Conservation (phyloP, 2,329 filamentous ascomycete genomes). For the Aspergillus sp. region DNA sequence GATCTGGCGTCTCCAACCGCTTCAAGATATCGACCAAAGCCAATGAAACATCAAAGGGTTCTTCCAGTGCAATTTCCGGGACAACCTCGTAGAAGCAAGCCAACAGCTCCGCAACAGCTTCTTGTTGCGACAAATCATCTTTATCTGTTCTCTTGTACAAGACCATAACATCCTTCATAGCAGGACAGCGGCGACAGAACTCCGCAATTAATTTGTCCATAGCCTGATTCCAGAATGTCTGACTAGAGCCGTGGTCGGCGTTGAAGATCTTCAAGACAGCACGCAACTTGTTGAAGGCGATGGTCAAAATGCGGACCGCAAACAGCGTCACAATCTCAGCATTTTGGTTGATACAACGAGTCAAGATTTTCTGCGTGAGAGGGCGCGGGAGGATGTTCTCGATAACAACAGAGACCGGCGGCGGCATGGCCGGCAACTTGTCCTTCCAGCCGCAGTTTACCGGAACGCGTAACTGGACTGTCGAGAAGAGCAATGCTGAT, state of each 20-base stretch:
- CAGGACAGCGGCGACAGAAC: constrained; percentile 71
- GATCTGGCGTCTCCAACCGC: constrained; percentile 46
- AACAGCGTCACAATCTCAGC: constrained; percentile 79
- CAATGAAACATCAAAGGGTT: constrained; percentile 81
- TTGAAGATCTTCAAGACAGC: constrained; percentile 56
- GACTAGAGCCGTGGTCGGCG: constrained; percentile 38
- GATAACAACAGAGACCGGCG: constrained; percentile 69
- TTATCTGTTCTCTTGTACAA: constrained; percentile 63
- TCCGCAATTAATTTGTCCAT: constrained; percentile 61
- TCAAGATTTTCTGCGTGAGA: constrained; percentile 70
- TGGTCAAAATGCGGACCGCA: constrained; percentile 68
- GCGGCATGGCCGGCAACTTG: constrained; percentile 60
- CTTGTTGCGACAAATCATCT: constrained; percentile 66
- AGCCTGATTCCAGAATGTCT: constrained; percentile 62
- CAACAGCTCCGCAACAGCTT: constrained; percentile 70
- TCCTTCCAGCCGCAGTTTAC: constrained; percentile 61
- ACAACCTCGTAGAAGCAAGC: constrained; percentile 78
- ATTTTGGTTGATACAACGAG: constrained; percentile 70
- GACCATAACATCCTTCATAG: constrained; percentile 71
- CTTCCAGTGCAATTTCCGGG: constrained; percentile 70
- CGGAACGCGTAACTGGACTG: constrained; percentile 68
- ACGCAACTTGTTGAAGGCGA: constrained; percentile 72
- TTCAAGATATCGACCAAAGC: constrained; percentile 64
- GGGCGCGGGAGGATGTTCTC: constrained; percentile 82
- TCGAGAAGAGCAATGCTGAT: constrained; percentile 77